These are phyloP conservation scores for Vigna angularis DNA, from an alignment of 306 rosid species.

Conservation along the genomic window DNA sequence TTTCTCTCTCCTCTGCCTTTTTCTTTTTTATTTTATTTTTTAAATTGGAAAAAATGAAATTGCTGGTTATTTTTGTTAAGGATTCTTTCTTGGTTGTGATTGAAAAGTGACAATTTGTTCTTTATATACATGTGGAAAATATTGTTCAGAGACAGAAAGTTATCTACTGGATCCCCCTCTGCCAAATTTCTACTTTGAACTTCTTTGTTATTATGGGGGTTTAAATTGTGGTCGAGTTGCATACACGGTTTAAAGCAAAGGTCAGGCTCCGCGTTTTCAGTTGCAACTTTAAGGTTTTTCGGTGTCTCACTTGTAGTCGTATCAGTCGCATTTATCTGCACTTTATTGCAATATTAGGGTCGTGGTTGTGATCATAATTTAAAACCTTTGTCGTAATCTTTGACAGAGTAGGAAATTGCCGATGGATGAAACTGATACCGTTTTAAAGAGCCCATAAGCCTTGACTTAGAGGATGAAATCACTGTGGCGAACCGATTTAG, in stretches of 20 bases:
- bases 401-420: background rate
- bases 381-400: background rate
- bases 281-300: background rate
- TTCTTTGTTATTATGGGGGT: background rate
- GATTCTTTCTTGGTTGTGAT: background rate
- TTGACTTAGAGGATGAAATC: background rate
- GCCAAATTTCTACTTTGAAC: background rate
- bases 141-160: slow-evolving; percentile 11
- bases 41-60: background rate
- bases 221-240: background rate
- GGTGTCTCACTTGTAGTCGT: background rate
- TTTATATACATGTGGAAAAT: no score
- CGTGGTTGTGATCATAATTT: background rate
- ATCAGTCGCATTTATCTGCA: background rate
- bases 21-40: background rate
- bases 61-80: background rate
- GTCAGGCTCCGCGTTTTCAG: background rate
- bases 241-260: background rate
- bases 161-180: background rate
- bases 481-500: background rate
- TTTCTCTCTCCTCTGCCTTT: slow-evolving; percentile 14
- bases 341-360: background rate
- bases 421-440: background rate
- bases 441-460: background rate
- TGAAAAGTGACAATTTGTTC: background rate